Base-by-base conservation (phyloP, 495 filamentous ascomycete species). In the Tirmania nivea region DNA sequence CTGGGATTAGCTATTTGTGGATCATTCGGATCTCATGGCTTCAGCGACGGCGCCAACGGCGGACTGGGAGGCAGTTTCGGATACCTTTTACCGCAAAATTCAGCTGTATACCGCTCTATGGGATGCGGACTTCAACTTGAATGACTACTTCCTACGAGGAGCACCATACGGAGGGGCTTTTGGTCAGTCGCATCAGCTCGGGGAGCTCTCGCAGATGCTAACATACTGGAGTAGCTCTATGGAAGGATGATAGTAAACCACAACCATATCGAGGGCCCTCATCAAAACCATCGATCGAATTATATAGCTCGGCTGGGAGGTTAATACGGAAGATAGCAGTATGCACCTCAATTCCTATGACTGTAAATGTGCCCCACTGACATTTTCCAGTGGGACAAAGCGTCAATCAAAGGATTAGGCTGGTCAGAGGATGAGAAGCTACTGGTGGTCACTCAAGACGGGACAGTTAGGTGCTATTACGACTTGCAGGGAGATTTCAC, bases 381-480 rank as follows among this genome's bases (percentile, higher is more conserved):
- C 39, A 53, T 34, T 8, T 19, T 49, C 21, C 47, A 84, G 72
- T 96, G 88, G 86, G 90, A 97, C 57, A 84, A 88, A 71, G 86
- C 86, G 34, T 73, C 80, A 2, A 85, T 97, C 59, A 80, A 80
- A 64, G 87, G 86, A 10, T 73, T 96, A 16, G 90, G 90, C 17
- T 97, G 90, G 90, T 95, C 88, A 35, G 90, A 94, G 62, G 86
- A 95, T 58, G 90, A 97, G 73, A 84, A 86, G 66, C 74, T 97
- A 14, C 70, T 97, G 8, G 81, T 93, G 4, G 78, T 95, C 50
- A 84, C 86, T 3, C 77, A 83, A 54, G 90, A 96, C 61, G 90
- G 90, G 51, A 87, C 79, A 9, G 89, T 96, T 31, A 73, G 87
- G 54, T 89, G 84, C 63, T 97, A 96, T 63, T 84, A 82, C 61